phyloP scores from a whole-genome alignment of 2,329 filamentous ascomycete species.

The Pseudogymnoascus sp. region DNA sequence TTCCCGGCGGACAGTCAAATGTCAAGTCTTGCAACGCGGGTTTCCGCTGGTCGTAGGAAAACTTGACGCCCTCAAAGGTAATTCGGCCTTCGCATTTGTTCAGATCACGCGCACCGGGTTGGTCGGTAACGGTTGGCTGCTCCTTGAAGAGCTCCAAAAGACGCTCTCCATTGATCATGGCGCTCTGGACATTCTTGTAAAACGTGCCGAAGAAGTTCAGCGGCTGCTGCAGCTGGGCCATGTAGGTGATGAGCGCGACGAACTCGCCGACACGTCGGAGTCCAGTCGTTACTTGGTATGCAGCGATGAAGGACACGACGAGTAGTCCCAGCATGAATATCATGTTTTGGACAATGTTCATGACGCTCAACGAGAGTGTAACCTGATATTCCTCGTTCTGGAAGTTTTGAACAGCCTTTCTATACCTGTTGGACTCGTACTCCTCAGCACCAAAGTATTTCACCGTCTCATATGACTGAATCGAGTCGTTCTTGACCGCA shows the following conservation, averaged over 20 bases:
- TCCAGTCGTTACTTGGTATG: conserved; percentile 65
- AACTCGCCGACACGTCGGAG: conserved; percentile 61
- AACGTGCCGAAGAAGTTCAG: conserved; percentile 90
- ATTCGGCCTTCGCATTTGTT: conserved; percentile 70
- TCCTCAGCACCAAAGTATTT: conserved; percentile 84
- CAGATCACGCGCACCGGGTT: conserved; percentile 54
- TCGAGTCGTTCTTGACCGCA: conserved; percentile 96
- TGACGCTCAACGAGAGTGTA: conserved; percentile 64
- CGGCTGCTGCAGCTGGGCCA: conserved; percentile 70
- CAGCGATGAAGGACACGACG: conserved; percentile 62
- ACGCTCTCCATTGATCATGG: conserved; percentile 94
- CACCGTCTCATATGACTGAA: conserved; percentile 95
- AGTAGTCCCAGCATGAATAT: conserved; percentile 73
- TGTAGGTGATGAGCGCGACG: conserved; percentile 65
- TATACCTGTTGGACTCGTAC: conserved; percentile 69
- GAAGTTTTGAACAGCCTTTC: conserved; percentile 59
- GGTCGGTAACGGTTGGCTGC: conserved; percentile 81
- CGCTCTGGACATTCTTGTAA: conserved; percentile 90
- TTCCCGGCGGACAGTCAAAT: conserved; percentile 81
- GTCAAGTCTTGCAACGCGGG: conserved; percentile 74
- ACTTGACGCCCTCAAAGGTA: conserved; percentile 79
- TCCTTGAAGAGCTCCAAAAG: conserved; percentile 96
- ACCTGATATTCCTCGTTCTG: conserved; percentile 70
- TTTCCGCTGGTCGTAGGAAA: conserved; percentile 81
- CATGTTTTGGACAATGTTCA: conserved; percentile 73